Percentiles rank a stretch among this genome's conserved stretches.
Conservation (phyloP, 164 flowering plant genomes). For the Brasenia schreberi region DNA sequence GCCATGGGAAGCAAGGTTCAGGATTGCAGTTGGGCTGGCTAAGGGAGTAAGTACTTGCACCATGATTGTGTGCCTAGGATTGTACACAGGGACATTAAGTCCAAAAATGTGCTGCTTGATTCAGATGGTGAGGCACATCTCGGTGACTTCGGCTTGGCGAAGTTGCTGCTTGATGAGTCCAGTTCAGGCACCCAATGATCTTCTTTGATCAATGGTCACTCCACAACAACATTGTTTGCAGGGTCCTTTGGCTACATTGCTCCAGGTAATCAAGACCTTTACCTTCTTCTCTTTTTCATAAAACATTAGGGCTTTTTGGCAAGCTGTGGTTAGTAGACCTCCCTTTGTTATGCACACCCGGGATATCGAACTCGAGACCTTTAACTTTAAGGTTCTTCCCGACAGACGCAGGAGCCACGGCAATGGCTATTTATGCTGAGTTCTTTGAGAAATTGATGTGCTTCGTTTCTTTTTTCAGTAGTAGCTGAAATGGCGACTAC, state of each 20-base stretch:
- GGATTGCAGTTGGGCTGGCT: constrained; percentile 74
- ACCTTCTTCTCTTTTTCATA: background rate
- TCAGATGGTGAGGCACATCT: constrained; percentile 84
- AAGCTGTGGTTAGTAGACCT: no score
- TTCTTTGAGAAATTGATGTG: no score
- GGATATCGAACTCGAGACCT: no score
- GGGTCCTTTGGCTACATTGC: constrained; percentile 98
- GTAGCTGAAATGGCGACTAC: no score
- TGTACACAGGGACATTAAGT: constrained; percentile 85
- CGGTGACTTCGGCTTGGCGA: constrained; percentile 95
- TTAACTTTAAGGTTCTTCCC: no score
- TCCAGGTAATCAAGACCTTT: constrained; percentile 43
- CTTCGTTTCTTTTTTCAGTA: no score
- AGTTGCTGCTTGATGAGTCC: constrained; percentile 22
- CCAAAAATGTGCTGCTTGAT: constrained; percentile 83
- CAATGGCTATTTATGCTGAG: no score
- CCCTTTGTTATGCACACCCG: no score
- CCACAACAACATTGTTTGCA: constrained; percentile 60
- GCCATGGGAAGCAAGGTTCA: constrained; percentile 65
- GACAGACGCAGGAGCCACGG: no score
- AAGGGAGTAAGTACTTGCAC: constrained; percentile 86
- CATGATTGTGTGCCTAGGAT: constrained; percentile 89
- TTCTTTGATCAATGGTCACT: constrained; percentile 18
- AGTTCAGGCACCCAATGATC: background rate
- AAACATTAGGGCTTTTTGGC: no score